These are phyloP conservation scores for Sordaria brevicollis DNA, from an alignment of 495 filamentous ascomycete species.

Conservation along the genomic window DNA sequence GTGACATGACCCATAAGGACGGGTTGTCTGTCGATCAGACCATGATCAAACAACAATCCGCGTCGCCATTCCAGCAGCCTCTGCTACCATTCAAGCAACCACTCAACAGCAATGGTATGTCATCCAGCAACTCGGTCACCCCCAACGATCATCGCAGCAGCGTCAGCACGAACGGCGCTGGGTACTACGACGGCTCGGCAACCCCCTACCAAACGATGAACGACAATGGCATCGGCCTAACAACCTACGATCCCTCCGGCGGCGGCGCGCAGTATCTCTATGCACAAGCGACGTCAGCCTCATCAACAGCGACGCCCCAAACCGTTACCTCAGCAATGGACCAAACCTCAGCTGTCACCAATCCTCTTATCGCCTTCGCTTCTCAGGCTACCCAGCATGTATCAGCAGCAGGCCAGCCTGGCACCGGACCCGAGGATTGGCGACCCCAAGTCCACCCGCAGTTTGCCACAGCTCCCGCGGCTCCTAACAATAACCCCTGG, in stretches of 20 bases:
- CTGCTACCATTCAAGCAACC: neutral
- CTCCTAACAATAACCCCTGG: conserved; percentile 25
- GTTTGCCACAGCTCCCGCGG: conserved; percentile 1
- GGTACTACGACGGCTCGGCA: conserved; percentile 14
- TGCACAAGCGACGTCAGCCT: conserved; percentile 4
- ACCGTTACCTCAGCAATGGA: conserved; percentile 1
- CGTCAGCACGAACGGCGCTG: conserved; percentile 12
- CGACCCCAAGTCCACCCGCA: conserved; percentile 14
- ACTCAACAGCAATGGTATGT: neutral
- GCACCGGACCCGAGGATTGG: conserved; percentile 14
- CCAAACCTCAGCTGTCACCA: conserved; percentile 5
- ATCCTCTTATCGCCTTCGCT: conserved; percentile 24
- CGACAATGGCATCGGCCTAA: conserved; percentile 6
- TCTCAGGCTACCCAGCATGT: conserved; percentile 27
- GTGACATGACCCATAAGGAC: conserved; percentile 23
- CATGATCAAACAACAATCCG: conserved; percentile 4
- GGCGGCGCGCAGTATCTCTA: conserved; percentile 14
- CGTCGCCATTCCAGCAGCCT: conserved; percentile 5
- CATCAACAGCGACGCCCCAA: conserved; percentile 3
- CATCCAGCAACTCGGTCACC: neutral
- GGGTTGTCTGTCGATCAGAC: conserved; percentile 2
- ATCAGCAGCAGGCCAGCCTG: conserved; percentile 4
- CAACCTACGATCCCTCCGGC: conserved; percentile 6
- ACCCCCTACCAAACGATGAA: conserved; percentile 14
- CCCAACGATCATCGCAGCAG: conserved; percentile 7